These are phyloP conservation scores for Phellinidium pouzarii DNA, from an alignment of 1,284 basidiomycete species.

Conservation along the genomic window DNA sequence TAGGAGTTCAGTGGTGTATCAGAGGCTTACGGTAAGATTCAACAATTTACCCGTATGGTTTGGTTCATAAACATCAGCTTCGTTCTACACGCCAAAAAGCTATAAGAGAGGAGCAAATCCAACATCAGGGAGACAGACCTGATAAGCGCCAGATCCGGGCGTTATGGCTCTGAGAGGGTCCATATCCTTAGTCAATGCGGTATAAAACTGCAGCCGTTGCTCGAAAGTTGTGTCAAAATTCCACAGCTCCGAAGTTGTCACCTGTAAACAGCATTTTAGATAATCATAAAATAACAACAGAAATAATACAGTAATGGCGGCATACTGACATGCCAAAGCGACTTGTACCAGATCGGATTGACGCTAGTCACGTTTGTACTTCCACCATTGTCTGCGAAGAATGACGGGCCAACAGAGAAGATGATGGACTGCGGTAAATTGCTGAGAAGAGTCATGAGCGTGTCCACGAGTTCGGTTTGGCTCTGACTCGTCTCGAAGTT, in stretches of 20 bases:
- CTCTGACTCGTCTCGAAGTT: conserved; percentile 29
- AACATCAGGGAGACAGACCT: neutral
- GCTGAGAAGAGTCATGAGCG: conserved; percentile 28
- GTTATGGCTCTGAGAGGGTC: conserved; percentile 23
- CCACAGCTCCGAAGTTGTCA: conserved; percentile 23
- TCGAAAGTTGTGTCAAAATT: conserved; percentile 24
- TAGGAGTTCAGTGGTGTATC: neutral
- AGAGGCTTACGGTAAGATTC: too few relatives aligned
- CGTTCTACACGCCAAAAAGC: neutral
- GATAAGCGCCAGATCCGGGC: conserved; percentile 25
- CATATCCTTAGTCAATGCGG: conserved; percentile 19
- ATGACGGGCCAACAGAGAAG: conserved; percentile 24
- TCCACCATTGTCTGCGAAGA: conserved; percentile 19
- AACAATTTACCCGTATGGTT: neutral
- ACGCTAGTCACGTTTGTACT: conserved; percentile 29
- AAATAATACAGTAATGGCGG: neutral
- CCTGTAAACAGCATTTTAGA: too few relatives aligned
- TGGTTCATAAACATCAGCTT: conserved; percentile 6
- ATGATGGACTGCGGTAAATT: conserved; percentile 19
- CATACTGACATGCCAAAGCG: conserved; percentile 44
- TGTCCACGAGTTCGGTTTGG: conserved; percentile 30
- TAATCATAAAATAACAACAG: neutral
- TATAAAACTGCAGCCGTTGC: conserved; percentile 21
- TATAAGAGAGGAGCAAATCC: neutral
- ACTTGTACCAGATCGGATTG: conserved; percentile 24